Evolutionary conservation across 148 eudicot genomes (phyloP), one percentile per base, ranked within the genome.

Genomic region (Arctostaphylos glauca): DNA sequence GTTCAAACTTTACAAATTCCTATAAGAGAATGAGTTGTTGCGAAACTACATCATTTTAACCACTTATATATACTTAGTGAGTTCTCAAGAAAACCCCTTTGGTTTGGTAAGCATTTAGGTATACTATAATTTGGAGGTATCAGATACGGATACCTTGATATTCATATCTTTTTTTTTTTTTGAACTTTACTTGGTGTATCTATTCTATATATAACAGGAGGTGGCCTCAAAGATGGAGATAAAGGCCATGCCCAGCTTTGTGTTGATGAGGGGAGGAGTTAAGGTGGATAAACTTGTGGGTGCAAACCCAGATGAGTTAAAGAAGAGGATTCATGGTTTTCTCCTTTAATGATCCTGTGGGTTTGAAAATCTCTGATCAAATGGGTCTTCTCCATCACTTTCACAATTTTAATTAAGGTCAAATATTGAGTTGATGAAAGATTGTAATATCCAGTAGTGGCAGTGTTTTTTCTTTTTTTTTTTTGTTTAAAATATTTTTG

Each of bases 191-290:
- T n/a, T 74, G 76, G 21, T 54, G 38, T 31, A 31, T 31, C 38
- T 31, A 31, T 9, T 58, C 25, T 16, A 55, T 77, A 72, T 15
- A 25, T 23, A 50, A 50, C 16, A 81, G 88, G 52, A 38, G 52
- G 81, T 84, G 31, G 85, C 87, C 15, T 79, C 79, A 64, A 79
- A 81, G 84, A 79, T 88, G 87, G 87, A 78, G 70, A 53, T 88
- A 47, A 88, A 88, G 75, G 86, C 87, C 46, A 86, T 88, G 88
- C 90, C 88, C 38, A 88, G 87, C 19, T 88, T 86, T 82, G 31
- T 86, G 81, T 14, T 88, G 85, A 81, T 88, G 84, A 84, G n/a
- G 77, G 64, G 84, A 74, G 90, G 84, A 82, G 48, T 56, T 12
- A 38, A 67, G 44, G 71, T 74, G 60, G 90, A 88, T 64, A 84